Conservation (phyloP, 352 stramenopile genomes). For the Thalassiosira livingstoniorum region DNA sequence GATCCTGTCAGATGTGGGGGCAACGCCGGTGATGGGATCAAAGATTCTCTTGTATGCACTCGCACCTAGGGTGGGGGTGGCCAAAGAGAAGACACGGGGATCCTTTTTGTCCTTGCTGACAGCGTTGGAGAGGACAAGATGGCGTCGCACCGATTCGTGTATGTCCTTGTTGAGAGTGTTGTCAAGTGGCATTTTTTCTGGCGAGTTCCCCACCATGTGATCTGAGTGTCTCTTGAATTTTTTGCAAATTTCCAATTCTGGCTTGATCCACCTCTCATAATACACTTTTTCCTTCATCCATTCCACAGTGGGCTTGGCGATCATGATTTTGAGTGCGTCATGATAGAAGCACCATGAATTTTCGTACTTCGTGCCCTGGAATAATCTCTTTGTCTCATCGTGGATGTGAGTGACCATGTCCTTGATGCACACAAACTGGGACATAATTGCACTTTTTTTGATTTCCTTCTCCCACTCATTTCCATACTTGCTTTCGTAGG, state of each 20-base stretch:
- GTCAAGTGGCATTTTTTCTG: constrained; percentile 16
- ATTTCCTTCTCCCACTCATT: neutral
- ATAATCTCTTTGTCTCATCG: neutral
- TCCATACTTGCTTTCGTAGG: constrained; percentile 9
- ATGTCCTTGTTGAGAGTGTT: constrained; percentile 8
- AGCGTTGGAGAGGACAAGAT: no score
- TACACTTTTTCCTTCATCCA: neutral
- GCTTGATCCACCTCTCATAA: neutral
- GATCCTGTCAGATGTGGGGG: no score
- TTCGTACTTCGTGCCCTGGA: neutral
- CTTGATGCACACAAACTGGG: neutral
- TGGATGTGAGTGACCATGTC: neutral
- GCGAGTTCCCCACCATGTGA: neutral
- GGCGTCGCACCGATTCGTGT: no score
- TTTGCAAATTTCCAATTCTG: neutral
- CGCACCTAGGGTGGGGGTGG: no score
- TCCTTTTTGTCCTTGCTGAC: no score
- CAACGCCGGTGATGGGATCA: no score
- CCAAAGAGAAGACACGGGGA: no score
- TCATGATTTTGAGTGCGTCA: constrained; percentile 1
- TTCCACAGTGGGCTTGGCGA: neutral
- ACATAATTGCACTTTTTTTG: neutral
- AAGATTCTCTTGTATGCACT: no score
- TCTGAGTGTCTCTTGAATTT: neutral
- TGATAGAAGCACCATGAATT: constrained; percentile 5